Evolutionary conservation across 2,329 filamentous ascomycete species (phyloP).

Genomic region (Fusarium fujikuroi): DNA sequence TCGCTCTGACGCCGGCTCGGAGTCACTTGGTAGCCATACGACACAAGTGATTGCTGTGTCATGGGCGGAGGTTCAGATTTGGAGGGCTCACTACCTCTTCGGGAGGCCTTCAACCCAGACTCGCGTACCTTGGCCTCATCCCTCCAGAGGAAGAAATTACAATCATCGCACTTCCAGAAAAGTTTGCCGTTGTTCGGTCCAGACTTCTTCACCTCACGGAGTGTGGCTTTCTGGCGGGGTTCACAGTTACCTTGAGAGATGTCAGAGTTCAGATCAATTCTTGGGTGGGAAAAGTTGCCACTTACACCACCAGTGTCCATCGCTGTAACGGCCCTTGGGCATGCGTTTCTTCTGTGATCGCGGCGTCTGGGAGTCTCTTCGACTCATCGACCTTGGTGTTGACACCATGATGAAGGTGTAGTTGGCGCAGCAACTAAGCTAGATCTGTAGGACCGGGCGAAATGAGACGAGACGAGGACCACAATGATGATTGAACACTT

Average conservation of each 20-base stretch:
- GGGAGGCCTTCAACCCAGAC: slow-evolving; percentile 28
- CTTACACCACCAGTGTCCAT: slow-evolving; percentile 53
- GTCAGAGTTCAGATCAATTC: neutral
- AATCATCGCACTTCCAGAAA: slow-evolving; percentile 58
- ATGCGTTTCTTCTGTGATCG: slow-evolving; percentile 47
- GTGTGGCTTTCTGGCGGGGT: slow-evolving; percentile 52
- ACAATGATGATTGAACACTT: neutral
- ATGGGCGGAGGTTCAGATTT: slow-evolving; percentile 43
- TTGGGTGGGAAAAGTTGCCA: neutral
- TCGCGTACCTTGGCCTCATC: slow-evolving; percentile 51
- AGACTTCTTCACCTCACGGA: slow-evolving; percentile 52
- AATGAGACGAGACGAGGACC: neutral
- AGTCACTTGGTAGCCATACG: slow-evolving; percentile 45
- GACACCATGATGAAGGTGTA: slow-evolving; percentile 16
- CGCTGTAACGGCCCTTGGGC: slow-evolving; percentile 47
- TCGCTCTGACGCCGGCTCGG: slow-evolving; percentile 32
- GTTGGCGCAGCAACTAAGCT: slow-evolving; percentile 1
- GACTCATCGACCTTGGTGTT: slow-evolving; percentile 26
- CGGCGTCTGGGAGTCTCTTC: slow-evolving; percentile 36
- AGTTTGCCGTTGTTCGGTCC: slow-evolving; percentile 53
- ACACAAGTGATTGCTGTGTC: slow-evolving; percentile 46
- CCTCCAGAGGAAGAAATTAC: slow-evolving; percentile 59
- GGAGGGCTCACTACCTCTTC: slow-evolving; percentile 19
- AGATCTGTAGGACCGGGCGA: neutral
- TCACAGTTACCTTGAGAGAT: slow-evolving; percentile 54